Evolutionary conservation across 2,329 filamentous ascomycete genomes (phyloP).

Genomic region (Claviceps pazoutovae): DNA sequence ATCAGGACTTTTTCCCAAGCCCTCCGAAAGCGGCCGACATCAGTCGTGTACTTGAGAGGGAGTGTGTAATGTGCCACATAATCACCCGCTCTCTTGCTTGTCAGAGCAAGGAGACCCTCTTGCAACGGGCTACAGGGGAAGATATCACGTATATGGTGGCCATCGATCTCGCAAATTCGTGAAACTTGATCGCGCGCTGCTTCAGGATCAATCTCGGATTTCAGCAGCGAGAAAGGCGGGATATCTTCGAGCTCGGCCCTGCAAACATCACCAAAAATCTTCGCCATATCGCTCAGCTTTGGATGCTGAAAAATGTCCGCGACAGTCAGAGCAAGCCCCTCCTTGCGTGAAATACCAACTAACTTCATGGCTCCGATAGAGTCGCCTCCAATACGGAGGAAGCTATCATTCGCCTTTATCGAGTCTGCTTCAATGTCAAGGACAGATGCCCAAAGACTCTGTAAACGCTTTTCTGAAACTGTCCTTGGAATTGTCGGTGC

Average conservation of each 20-base stretch:
- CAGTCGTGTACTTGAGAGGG: not conserved
- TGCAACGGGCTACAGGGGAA: slow-evolving; percentile 8
- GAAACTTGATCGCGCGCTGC: not conserved
- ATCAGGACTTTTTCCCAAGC: slow-evolving; percentile 5
- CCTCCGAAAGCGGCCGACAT: not conserved
- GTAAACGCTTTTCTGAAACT: slow-evolving; percentile 2
- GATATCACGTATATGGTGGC: slow-evolving; percentile 3
- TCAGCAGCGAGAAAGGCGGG: slow-evolving; percentile 1
- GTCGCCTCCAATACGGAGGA: slow-evolving; percentile 22
- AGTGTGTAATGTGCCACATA: slow-evolving; percentile 4
- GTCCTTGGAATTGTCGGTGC: not conserved
- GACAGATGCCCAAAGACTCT: slow-evolving; percentile 8
- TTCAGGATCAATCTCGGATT: not conserved
- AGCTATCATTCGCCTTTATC: slow-evolving; percentile 8
- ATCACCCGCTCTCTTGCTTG: slow-evolving; percentile 3
- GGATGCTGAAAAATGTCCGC: slow-evolving; percentile 4
- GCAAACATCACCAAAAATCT: not conserved
- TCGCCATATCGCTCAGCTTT: not conserved
- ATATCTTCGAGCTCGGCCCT: not conserved
- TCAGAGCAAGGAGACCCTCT: slow-evolving; percentile 6
- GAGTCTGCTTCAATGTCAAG: slow-evolving; percentile 3
- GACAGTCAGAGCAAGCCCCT: slow-evolving; percentile 10
- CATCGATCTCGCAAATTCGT: not conserved
- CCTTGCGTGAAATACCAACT: not conserved
- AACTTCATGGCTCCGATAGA: slow-evolving; percentile 11